Base-by-base conservation (phyloP, 2,329 filamentous ascomycete species). In the Fusarium sarcochroum region DNA sequence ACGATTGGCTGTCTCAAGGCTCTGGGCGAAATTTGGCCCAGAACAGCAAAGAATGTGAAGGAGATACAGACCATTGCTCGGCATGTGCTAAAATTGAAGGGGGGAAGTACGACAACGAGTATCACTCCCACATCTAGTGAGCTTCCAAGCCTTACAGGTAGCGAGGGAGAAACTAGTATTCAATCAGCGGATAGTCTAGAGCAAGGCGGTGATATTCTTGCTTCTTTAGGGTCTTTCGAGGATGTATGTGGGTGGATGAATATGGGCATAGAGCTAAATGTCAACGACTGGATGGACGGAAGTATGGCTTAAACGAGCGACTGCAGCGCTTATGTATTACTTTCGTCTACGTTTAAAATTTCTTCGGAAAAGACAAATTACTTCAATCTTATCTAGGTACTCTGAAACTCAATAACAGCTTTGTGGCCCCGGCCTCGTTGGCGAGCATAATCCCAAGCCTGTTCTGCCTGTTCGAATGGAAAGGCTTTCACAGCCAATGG, bases 51-150 rank as follows among this genome's bases (percentile, higher is more conserved):
- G 38, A 71, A 71, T 15, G 51, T 71, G 2, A 52, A 44, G 6
- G 68, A 71, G 15, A 71, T 71, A 6, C 61, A 71, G 35, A 67
- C 53, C 6, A 71, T 71, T 13, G 65, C 68, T 32, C 68, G 68
- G 0, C 68, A 71, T 40, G 68, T 71, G 1, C 45, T 71, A 3
- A 58, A 48, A 0, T 20, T 70, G 2, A 46, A 35, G 0, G 38
- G 6, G n/a, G 18, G 2, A 27, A 42, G 50, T 23, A 9, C 3
- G 1, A n/a, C 21, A 2, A 10, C 17, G 0, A 23, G 8, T 18
- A 21, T 9, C 6, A 55, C 20, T 1, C 46, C 60, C 0, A 17
- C 37, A 7, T 63, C 56, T 2, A 51, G 18, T 1, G 13, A 53
- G 1, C 14, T 55, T 5, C 56, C 51, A 10, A 69, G 68, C 18